Evolutionary conservation across 495 filamentous ascomycete genomes (phyloP).

Genomic region (Tuber melanosporum): DNA sequence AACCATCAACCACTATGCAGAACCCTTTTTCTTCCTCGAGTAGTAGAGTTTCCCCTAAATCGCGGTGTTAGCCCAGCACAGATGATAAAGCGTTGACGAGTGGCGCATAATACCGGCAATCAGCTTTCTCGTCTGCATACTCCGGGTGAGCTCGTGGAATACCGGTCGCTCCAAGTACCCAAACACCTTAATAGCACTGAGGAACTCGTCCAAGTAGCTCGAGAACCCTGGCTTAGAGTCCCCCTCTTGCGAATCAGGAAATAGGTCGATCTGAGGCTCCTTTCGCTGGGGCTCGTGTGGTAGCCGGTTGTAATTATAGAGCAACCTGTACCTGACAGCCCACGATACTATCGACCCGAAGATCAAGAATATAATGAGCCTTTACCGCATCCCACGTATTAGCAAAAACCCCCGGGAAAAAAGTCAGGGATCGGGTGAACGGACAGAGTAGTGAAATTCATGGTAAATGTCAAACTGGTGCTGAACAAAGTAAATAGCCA

Average conservation of each 20-base stretch:
- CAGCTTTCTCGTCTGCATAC: slow-evolving; percentile 94
- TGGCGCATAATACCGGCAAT: slow-evolving; percentile 55
- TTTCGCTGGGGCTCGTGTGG: slow-evolving; percentile 93
- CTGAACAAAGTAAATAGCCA: slow-evolving; percentile 90
- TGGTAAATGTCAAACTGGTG: slow-evolving; percentile 90
- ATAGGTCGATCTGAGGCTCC: slow-evolving; percentile 88
- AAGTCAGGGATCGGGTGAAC: slow-evolving; percentile 1
- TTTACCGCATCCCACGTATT: slow-evolving; percentile 41
- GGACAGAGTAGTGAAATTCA: slow-evolving; percentile 95
- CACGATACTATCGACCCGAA: slow-evolving; percentile 77
- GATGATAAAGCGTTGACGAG: not conserved
- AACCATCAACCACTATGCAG: slow-evolving; percentile 90
- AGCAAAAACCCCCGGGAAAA: slow-evolving; percentile 26
- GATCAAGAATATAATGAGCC: slow-evolving; percentile 67
- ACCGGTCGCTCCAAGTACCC: slow-evolving; percentile 93
- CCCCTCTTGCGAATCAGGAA: slow-evolving; percentile 83
- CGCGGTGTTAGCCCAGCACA: not conserved
- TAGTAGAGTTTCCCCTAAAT: slow-evolving; percentile 69
- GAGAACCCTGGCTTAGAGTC: slow-evolving; percentile 83
- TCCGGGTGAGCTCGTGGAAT: slow-evolving; percentile 93
- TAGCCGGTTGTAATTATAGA: slow-evolving; percentile 91
- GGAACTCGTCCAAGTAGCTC: slow-evolving; percentile 94
- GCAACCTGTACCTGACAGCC: slow-evolving; percentile 86
- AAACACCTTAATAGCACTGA: slow-evolving; percentile 99
- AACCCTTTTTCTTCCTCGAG: slow-evolving; percentile 97